Conservation (phyloP, 306 rosid species). For the Cercis canadensis region DNA sequence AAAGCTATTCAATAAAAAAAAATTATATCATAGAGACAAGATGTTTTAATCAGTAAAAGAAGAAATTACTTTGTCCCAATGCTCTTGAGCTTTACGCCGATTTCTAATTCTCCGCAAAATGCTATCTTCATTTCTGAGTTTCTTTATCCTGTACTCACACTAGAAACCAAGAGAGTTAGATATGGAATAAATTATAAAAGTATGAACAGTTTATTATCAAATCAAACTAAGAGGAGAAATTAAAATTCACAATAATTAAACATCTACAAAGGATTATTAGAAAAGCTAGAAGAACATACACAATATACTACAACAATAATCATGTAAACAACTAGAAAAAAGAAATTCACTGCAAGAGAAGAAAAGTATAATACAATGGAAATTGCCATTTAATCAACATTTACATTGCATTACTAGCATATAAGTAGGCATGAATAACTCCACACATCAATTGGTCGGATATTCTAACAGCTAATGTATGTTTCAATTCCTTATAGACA, state of each 20-base stretch:
- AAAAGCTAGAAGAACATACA: neutral
- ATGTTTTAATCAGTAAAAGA: slow-evolving; percentile 24
- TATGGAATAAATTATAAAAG: slow-evolving; percentile 3
- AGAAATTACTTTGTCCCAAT: slow-evolving; percentile 83
- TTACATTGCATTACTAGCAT: slow-evolving; percentile 9
- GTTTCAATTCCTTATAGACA: too few species aligned
- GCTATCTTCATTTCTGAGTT: slow-evolving; percentile 79
- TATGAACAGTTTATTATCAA: slow-evolving; percentile 14
- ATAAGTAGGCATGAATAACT: slow-evolving; percentile 2
- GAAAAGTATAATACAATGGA: neutral
- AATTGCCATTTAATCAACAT: neutral
- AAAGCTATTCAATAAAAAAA: slow-evolving; percentile 13
- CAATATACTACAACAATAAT: neutral
- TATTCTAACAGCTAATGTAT: neutral
- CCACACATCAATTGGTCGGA: slow-evolving; percentile 9
- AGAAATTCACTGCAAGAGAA: neutral
- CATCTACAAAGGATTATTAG: neutral
- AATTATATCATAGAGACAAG: slow-evolving; percentile 22
- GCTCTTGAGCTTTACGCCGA: slow-evolving; percentile 79
- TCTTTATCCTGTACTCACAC: slow-evolving; percentile 89
- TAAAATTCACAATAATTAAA: slow-evolving; percentile 18
- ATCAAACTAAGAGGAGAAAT: slow-evolving; percentile 16
- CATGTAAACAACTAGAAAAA: neutral
- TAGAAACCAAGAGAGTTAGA: slow-evolving; percentile 44
- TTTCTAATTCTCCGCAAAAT: slow-evolving; percentile 70